Evolutionary conservation across 129 eudicot genomes (phyloP).

Genomic region (Oenanthe sinensis): DNA sequence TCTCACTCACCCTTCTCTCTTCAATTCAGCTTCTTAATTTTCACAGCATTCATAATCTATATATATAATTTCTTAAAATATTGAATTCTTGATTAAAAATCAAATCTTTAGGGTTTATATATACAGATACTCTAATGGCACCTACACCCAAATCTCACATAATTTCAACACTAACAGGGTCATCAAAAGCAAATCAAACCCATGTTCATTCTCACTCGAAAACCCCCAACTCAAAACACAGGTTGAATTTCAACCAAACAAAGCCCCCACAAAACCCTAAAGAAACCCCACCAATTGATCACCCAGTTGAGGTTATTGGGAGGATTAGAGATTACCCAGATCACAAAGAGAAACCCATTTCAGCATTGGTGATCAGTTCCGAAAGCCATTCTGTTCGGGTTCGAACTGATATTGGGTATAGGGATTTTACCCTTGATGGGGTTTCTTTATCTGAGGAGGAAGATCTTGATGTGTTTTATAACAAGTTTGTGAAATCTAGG

Average conservation of each 20-base stretch:
- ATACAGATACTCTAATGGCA: slow-evolving; percentile 28
- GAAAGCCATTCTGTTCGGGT: slow-evolving; percentile 52
- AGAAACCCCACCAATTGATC: slow-evolving; percentile 42
- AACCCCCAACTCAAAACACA: slow-evolving; percentile 58
- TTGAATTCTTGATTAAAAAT: neutral
- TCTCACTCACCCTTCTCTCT: neutral
- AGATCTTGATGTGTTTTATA: slow-evolving; percentile 75
- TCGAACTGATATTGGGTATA: slow-evolving; percentile 71
- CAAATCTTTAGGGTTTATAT: slow-evolving; percentile 4
- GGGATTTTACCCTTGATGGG: slow-evolving; percentile 85
- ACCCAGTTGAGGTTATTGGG: slow-evolving; percentile 88
- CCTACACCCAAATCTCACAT: slow-evolving; percentile 31
- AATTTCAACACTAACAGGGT: slow-evolving; percentile 14
- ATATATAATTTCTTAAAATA: neutral
- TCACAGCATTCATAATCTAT: neutral
- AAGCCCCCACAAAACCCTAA: slow-evolving; percentile 57
- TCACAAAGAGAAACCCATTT: slow-evolving; percentile 37
- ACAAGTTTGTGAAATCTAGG: slow-evolving; percentile 59
- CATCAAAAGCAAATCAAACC: slow-evolving; percentile 38
- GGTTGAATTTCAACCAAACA: slow-evolving; percentile 35
- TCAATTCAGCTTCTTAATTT: neutral
- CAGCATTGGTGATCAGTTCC: slow-evolving; percentile 35
- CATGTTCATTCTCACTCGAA: slow-evolving; percentile 20
- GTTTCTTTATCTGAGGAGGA: slow-evolving; percentile 66
- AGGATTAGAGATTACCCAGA: slow-evolving; percentile 74